Evolutionary conservation across 768 basidiomycete species (phyloP), one percentile per base, ranked within the genome.

Genomic region (Trametes punicea): DNA sequence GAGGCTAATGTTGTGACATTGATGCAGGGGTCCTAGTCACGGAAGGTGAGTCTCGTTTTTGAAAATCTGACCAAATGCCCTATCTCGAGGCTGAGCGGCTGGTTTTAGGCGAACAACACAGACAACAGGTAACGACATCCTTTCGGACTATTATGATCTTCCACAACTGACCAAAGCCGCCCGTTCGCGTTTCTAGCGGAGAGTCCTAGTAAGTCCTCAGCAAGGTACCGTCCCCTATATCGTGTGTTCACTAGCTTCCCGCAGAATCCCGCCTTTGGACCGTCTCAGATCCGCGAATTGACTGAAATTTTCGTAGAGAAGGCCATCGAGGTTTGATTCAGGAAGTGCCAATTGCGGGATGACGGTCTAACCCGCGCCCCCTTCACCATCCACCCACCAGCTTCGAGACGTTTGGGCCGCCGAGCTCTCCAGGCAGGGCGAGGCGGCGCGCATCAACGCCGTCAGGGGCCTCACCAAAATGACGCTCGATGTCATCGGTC

Each of bases 231-330:
- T 6, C 10, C 27, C 10, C 9, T 6, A 16, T 1, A n/a, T 30
- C n/a, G 13, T 29, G 21, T 15, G n/a, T 33, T 30, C 6, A 46
- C 16, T 16, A 7, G 4, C 5, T 2, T 0, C n/a, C 20, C 40
- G 4, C 31, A 76, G 85, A 87, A 87, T 59, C 85, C 85, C 11
- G 84, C 84, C 0, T 88, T 88, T 61, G 83, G 85, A 1, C 74
- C 76, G 2, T 69, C 76, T 1, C 84, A 85, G 61, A 76, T 87
- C 34, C 73, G 84, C 2, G 80, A 79, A 39, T 63, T 86, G 11
- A 82, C 82, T 0, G 74, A 74, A 13, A 79, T 81, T 11, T 85
- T 87, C 57, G 60, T 83, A 4, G 75, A 77, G 2, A 87, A 85
- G 65, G 70, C 85, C 0, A 60, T 77, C 0, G 69, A 79, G 66